phyloP scores from a whole-genome alignment of 2,329 filamentous ascomycete species.

The Trichoderma arundinaceum region DNA sequence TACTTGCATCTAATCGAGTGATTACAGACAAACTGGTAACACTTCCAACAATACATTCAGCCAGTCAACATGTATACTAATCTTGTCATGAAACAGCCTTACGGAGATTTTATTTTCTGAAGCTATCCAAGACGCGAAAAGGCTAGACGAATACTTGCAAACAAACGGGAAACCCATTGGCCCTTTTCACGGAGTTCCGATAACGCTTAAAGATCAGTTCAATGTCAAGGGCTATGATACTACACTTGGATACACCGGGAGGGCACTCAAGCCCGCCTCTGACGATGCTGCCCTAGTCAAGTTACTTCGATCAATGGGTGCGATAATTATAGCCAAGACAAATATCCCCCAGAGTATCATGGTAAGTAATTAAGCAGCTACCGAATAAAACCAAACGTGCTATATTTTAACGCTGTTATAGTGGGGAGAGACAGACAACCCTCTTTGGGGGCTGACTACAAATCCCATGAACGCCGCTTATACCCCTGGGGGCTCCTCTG shows the following conservation, averaged over 20 bases:
- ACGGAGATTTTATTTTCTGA: neutral
- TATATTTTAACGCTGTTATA: neutral
- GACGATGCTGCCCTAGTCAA: conserved; percentile 56
- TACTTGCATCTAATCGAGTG: neutral
- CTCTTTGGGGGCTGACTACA: conserved; percentile 39
- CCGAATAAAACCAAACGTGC: neutral
- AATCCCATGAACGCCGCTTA: conserved; percentile 36
- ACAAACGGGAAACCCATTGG: conserved; percentile 15
- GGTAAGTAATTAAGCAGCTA: neutral
- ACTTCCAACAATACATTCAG: too few species aligned
- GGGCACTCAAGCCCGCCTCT: conserved; percentile 54
- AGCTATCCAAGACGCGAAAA: neutral
- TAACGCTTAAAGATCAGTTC: conserved; percentile 62
- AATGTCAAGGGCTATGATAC: conserved; percentile 62
- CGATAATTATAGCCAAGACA: conserved; percentile 59
- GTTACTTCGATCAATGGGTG: conserved; percentile 56
- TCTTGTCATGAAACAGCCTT: neutral
- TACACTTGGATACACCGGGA: conserved; percentile 63
- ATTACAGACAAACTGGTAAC: conserved; percentile 9
- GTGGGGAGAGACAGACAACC: conserved; percentile 40
- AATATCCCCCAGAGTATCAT: conserved; percentile 39
- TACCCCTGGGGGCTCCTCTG: conserved; percentile 40
- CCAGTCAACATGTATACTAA: too few species aligned
- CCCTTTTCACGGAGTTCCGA: conserved; percentile 36
- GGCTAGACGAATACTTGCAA: neutral